Percentiles rank a stretch among this genome's conserved stretches.
Conservation (phyloP, 495 filamentous ascomycete species). For the Trichocladium uniseriatum region DNA sequence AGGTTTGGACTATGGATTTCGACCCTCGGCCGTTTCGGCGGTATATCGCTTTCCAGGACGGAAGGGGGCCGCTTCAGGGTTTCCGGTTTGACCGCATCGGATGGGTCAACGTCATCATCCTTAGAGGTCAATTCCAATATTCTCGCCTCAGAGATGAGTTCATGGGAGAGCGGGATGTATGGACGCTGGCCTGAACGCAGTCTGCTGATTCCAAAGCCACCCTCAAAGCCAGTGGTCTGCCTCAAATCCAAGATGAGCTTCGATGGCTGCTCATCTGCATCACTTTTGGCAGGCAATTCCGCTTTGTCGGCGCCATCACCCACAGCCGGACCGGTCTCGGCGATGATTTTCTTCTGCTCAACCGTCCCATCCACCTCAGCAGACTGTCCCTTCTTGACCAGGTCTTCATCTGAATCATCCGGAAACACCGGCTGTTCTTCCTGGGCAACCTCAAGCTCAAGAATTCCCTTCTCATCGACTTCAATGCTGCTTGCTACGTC, state of each 20-base stretch:
- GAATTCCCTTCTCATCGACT: constrained; percentile 39
- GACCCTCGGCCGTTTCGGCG: constrained; percentile 5
- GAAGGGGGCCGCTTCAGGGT: constrained; percentile 6
- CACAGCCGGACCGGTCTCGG: no score
- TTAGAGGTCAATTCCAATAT: constrained; percentile 5
- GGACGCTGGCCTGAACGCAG: constrained; percentile 14
- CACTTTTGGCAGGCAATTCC: background rate
- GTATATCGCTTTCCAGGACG: background rate
- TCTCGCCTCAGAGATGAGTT: constrained; percentile 4
- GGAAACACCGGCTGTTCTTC: constrained; percentile 35
- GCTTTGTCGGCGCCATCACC: background rate
- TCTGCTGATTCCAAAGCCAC: constrained; percentile 20
- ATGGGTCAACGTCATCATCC: background rate
- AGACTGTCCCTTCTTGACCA: no score
- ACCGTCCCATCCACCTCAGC: no score
- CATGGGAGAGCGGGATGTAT: constrained; percentile 8
- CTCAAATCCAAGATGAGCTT: background rate
- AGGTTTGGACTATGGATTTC: background rate
- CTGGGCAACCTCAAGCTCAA: constrained; percentile 30
- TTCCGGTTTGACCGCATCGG: background rate
- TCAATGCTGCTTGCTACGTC: constrained; percentile 28
- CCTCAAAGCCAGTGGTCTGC: constrained; percentile 5
- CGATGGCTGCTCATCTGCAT: background rate
- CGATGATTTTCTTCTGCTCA: background rate
- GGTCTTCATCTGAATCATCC: constrained; percentile 29